These are phyloP conservation scores for Sporisorium iseilematis-ciliati DNA, from an alignment of 1,284 basidiomycete genomes.

Conservation along the genomic window DNA sequence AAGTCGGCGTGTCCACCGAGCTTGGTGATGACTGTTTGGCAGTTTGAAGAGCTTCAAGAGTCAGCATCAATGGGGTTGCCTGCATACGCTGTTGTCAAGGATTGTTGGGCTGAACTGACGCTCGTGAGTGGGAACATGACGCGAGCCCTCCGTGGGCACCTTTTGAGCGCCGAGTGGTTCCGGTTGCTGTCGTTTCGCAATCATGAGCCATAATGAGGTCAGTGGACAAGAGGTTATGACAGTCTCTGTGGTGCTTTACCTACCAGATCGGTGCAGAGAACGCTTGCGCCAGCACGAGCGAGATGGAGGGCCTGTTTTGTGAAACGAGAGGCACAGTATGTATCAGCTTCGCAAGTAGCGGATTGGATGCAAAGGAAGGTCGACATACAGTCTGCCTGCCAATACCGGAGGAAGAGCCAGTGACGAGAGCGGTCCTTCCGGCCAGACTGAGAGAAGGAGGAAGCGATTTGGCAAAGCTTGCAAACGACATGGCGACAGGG, in stretches of 20 bases:
- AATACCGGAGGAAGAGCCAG: slow-evolving; percentile 48
- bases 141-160: slow-evolving; percentile 14
- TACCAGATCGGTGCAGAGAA: slow-evolving; percentile 47
- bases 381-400: slow-evolving; percentile 28
- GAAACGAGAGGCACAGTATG: not conserved
- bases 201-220: not conserved
- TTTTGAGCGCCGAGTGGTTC: slow-evolving; percentile 33
- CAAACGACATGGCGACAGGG: slow-evolving; percentile 41
- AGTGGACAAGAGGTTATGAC: no score
- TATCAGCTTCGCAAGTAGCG: not conserved
- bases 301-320: slow-evolving; percentile 22
- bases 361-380: not conserved
- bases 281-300: slow-evolving; percentile 39
- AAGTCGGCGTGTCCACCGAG: slow-evolving; percentile 47
- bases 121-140: slow-evolving; percentile 40
- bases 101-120: not conserved
- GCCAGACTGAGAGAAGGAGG: slow-evolving; percentile 48
- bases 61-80: not conserved
- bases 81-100: not conserved
- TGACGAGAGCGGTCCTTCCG: slow-evolving; percentile 44
- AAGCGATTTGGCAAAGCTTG: slow-evolving; percentile 44
- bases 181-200: slow-evolving; percentile 7
- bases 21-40: slow-evolving; percentile 24
- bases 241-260: not conserved
- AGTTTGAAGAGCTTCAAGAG: not conserved